These are phyloP conservation scores for Trichoderma sp. DNA, from an alignment of 2,329 filamentous ascomycete species.

Conservation along the genomic window DNA sequence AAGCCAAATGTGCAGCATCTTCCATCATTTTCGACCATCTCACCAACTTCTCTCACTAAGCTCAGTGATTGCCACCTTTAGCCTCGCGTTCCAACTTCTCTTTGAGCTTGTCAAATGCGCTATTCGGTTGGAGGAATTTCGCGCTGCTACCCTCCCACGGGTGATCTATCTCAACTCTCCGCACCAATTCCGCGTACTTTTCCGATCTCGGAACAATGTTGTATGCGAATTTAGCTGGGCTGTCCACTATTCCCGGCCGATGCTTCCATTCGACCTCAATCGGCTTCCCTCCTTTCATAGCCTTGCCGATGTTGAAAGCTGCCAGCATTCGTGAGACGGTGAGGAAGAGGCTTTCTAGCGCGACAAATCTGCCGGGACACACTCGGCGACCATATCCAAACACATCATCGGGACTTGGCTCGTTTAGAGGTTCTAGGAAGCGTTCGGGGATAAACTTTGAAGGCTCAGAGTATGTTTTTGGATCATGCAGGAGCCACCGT, in stretches of 20 bases:
- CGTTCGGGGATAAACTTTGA: constrained; percentile 29
- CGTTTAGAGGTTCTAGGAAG: constrained; percentile 26
- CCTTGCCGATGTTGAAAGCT: neutral
- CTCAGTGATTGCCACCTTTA: neutral
- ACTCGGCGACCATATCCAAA: constrained; percentile 14
- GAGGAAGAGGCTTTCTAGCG: neutral
- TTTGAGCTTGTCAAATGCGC: neutral
- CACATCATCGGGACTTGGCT: constrained; percentile 13
- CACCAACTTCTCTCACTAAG: neutral
- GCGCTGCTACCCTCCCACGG: neutral
- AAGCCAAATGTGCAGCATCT: too few relatives aligned
- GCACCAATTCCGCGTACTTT: neutral
- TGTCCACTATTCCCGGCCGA: too few relatives aligned
- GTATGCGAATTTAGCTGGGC: neutral
- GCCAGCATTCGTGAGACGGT: neutral
- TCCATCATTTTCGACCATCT: neutral
- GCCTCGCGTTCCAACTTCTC: accelerated
- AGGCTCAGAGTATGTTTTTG: constrained; percentile 40
- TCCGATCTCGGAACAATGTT: neutral
- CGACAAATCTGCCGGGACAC: constrained; percentile 3
- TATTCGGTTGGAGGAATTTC: neutral
- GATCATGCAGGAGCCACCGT: constrained; percentile 1
- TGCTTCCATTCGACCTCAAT: neutral
- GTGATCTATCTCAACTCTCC: neutral
- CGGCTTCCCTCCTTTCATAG: neutral